Evolutionary conservation across 495 filamentous ascomycete species (phyloP), one percentile per base, ranked within the genome.

Genomic region (Ascobolus immersus): DNA sequence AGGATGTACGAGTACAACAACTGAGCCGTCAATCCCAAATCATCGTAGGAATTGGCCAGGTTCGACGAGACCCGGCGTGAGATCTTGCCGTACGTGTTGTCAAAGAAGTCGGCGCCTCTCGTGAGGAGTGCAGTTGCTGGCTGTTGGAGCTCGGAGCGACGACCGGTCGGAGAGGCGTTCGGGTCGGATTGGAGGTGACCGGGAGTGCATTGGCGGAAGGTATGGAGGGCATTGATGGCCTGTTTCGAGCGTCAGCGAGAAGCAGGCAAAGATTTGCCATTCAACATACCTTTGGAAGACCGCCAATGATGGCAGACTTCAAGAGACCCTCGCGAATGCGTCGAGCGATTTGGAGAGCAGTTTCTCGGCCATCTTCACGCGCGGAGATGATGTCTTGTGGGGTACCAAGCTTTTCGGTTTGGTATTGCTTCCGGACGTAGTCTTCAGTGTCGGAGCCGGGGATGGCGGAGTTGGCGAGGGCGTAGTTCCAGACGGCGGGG

Each of bases 261-360:
- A 21, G 13, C 10, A 37, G 17, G 5, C 13, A 28, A 17, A 17
- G 27, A 17, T 32, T 28, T 31, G 34, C 18, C n/a, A 29, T 26
- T 33, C 15, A 17, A 33, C 42, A 21, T 47, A 65, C 63, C 54
- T 60, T 63, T 2, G 64, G 65, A 20, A 69, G 42, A 8, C 64
- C 64, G 14, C 55, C 55, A 21, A 69, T 55, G 1, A 61, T 52
- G 14, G 54, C 50, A 7, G 51, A 47, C 41, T 68, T 69, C 22
- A 69, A 44, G 25, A 69, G 38, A 4, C 59, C 61, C 45, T 69
- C 65, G 17, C 64, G 52, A 39, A 67, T 55, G 23, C 55, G 52
- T 23, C 62, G 44, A 18, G 56, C 54, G 33, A 66, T 58, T 7
- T 37, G 38, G 23, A 64, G 43, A 32, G 43, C 42, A 7, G 36